These are phyloP conservation scores for Xylariales sp. DNA, from an alignment of 2,329 filamentous ascomycete genomes.

Conservation along the genomic window DNA sequence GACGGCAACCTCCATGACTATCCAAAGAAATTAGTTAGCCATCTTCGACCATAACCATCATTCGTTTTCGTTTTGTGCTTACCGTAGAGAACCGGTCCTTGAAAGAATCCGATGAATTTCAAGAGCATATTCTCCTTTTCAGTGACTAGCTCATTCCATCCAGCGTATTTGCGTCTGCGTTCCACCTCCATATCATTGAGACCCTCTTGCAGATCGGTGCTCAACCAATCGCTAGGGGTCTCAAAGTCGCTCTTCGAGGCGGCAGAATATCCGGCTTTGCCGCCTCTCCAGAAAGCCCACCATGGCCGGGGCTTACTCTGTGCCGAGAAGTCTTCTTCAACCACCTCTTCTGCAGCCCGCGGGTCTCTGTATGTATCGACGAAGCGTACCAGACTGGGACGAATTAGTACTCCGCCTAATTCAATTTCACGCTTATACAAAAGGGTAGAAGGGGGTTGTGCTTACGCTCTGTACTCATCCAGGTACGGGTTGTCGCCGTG, in stretches of 20 bases:
- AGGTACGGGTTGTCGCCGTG: slow-evolving; percentile 25
- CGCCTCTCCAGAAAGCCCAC: slow-evolving; percentile 32
- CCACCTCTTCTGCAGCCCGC: slow-evolving; percentile 18
- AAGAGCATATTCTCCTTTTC: slow-evolving; percentile 74
- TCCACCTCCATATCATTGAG: slow-evolving; percentile 57
- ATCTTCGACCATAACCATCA: no score
- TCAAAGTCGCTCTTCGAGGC: slow-evolving; percentile 28
- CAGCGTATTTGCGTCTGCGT: slow-evolving; percentile 58
- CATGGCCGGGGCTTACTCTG: slow-evolving; percentile 22
- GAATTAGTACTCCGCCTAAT: no score
- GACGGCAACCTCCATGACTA: slow-evolving; percentile 71
- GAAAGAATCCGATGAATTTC: slow-evolving; percentile 74
- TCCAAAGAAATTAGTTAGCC: slow-evolving; percentile 7
- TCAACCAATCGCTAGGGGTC: slow-evolving; percentile 64
- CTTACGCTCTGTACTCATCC: slow-evolving; percentile 27
- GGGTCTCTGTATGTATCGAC: slow-evolving; percentile 34
- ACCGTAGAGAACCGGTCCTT: slow-evolving; percentile 72
- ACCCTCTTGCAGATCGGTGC: slow-evolving; percentile 63
- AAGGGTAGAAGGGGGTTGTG: no score
- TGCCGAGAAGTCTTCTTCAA: slow-evolving; percentile 22
- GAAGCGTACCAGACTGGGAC: slow-evolving; percentile 23
- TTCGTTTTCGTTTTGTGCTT: no score
- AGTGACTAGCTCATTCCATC: slow-evolving; percentile 67
- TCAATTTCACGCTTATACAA: no score
- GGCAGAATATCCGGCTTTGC: slow-evolving; percentile 17